phyloP scores from a whole-genome alignment of 2,329 filamentous ascomycete genomes.

The Cladosporium sp. region DNA sequence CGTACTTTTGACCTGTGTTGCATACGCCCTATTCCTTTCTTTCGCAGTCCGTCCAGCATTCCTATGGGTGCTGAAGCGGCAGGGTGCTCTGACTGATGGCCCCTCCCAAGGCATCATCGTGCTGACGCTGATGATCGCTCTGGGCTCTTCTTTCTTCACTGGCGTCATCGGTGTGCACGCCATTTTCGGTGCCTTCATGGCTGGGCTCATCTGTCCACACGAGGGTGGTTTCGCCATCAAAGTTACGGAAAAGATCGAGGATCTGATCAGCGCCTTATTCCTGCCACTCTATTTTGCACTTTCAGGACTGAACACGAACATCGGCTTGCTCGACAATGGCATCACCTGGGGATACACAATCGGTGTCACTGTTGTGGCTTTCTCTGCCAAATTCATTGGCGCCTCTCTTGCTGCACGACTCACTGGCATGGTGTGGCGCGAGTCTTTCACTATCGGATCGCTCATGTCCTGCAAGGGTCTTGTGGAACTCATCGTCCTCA shows the following conservation, averaged over 20 bases:
- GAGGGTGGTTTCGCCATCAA: slow-evolving; percentile 88
- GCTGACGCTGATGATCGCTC: slow-evolving; percentile 72
- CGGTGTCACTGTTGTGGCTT: slow-evolving; percentile 75
- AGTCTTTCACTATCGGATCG: slow-evolving; percentile 80
- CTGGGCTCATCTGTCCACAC: slow-evolving; percentile 85
- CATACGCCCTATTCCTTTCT: slow-evolving; percentile 71
- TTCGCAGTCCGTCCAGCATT: slow-evolving; percentile 71
- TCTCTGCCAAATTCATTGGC: slow-evolving; percentile 78
- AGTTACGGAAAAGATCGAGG: slow-evolving; percentile 89
- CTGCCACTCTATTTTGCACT: slow-evolving; percentile 90
- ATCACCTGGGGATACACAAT: slow-evolving; percentile 88
- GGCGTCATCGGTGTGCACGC: slow-evolving; percentile 87
- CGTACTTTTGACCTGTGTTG: slow-evolving; percentile 71
- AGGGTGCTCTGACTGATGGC: slow-evolving; percentile 77
- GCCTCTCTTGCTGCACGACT: slow-evolving; percentile 72
- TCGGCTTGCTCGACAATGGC: slow-evolving; percentile 76
- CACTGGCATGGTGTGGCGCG: slow-evolving; percentile 80
- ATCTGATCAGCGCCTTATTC: slow-evolving; percentile 78
- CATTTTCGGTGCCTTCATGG: slow-evolving; percentile 89
- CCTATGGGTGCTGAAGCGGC: slow-evolving; percentile 67
- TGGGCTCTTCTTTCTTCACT: slow-evolving; percentile 81
- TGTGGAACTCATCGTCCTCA: slow-evolving; percentile 89
- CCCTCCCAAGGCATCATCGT: slow-evolving; percentile 81
- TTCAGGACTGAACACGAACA: slow-evolving; percentile 81
- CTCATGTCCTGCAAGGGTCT: slow-evolving; percentile 97